Percentiles rank a stretch among this genome's conserved stretches.
These are phyloP conservation scores for Diospyros lotus DNA, from an alignment of 148 eudicot species.

Conservation along the genomic window DNA sequence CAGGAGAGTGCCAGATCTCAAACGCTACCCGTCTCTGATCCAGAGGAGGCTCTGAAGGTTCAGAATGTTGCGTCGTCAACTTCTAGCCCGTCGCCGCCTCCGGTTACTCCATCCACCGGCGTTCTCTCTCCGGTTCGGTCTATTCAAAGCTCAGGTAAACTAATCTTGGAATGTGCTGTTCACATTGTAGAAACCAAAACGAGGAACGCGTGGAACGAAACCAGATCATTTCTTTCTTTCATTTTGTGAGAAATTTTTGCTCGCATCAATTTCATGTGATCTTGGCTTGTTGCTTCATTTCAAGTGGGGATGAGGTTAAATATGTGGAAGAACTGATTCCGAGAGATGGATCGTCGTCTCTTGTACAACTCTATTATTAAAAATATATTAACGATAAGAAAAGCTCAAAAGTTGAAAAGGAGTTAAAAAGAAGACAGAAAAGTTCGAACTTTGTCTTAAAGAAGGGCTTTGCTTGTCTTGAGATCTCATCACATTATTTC, in stretches of 20 bases:
- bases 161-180: not conserved
- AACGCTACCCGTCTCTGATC: not conserved
- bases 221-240: not conserved
- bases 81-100: constrained; percentile 40
- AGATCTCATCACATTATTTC: not conserved
- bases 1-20: constrained; percentile 50
- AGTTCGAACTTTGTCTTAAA: constrained; percentile 10
- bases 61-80: constrained; percentile 19
- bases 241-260: not conserved
- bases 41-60: constrained; percentile 20
- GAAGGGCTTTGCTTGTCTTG: constrained; percentile 28
- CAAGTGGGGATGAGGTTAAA: not conserved
- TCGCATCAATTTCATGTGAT: not conserved
- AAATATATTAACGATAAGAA: not conserved
- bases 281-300: not conserved
- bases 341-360: not conserved
- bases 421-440: constrained; percentile 9
- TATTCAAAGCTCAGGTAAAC: constrained; percentile 63
- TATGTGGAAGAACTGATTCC: not conserved
- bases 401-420: constrained; percentile 22
- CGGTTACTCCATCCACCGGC: constrained; percentile 49
- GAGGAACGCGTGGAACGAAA: not conserved
- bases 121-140: constrained; percentile 64
- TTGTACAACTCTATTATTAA: not conserved
- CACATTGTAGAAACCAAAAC: constrained; percentile 15